phyloP scores from a whole-genome alignment of 2,329 filamentous ascomycete genomes.

The Fusarium papillatum region DNA sequence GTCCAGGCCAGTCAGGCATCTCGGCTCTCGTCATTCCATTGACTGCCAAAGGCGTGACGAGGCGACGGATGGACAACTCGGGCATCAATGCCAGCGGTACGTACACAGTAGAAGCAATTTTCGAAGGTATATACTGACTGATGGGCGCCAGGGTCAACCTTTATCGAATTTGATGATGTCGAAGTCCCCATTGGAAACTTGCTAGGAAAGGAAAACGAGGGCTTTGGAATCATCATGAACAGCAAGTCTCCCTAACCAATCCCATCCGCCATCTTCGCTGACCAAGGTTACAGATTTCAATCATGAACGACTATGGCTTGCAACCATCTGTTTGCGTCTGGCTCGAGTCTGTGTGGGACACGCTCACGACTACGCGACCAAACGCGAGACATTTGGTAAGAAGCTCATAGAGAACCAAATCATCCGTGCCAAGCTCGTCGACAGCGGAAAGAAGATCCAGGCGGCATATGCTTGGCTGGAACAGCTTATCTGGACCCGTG shows the following conservation, averaged over 20 bases:
- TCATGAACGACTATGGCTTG: slow-evolving; percentile 69
- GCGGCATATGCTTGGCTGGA: slow-evolving; percentile 42
- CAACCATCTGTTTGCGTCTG: slow-evolving; percentile 67
- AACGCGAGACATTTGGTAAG: slow-evolving; percentile 69
- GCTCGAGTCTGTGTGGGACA: slow-evolving; percentile 67
- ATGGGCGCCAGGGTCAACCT: slow-evolving; percentile 16
- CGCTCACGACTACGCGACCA: slow-evolving; percentile 63
- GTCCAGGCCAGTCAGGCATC: slow-evolving; percentile 11
- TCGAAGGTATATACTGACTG: not conserved
- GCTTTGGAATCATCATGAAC: slow-evolving; percentile 29
- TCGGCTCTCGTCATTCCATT: slow-evolving; percentile 26
- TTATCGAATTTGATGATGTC: slow-evolving; percentile 30
- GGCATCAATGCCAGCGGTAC: slow-evolving; percentile 27
- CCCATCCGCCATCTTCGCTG: not conserved
- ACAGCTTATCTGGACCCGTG: not conserved
- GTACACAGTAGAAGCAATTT: not conserved
- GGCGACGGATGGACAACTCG: slow-evolving; percentile 23
- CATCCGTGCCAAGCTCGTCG: slow-evolving; percentile 69
- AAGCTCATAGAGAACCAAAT: slow-evolving; percentile 69
- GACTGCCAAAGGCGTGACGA: slow-evolving; percentile 11
- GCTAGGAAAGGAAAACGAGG: slow-evolving; percentile 27
- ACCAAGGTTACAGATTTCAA: slow-evolving; percentile 58
- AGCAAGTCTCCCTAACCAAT: slow-evolving; percentile 1
- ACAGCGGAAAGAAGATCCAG: slow-evolving; percentile 69
- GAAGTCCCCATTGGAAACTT: slow-evolving; percentile 25